Evolutionary conservation across 352 stramenopile genomes (phyloP).

Genomic region (Phytopythium litorale): DNA sequence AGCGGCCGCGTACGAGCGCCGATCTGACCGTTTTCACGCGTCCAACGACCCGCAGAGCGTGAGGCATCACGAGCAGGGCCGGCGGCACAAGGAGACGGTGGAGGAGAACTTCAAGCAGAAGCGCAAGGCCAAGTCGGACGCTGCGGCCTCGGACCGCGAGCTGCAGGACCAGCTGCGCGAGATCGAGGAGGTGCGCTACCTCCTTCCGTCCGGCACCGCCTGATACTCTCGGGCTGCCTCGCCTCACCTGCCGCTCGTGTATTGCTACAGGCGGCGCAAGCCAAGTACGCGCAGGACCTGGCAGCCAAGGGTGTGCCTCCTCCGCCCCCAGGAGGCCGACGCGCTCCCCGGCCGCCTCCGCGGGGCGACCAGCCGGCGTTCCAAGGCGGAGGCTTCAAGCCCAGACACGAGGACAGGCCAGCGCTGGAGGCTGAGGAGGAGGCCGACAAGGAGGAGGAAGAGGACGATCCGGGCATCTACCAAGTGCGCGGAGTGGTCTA

Average conservation of each 20-base stretch:
- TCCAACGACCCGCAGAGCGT: slow-evolving; percentile 42
- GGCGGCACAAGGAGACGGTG: slow-evolving; percentile 71
- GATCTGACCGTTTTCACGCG: neutral
- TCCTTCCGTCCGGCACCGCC: neutral
- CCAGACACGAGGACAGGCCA: neutral
- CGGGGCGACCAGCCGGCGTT: neutral
- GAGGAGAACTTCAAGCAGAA: slow-evolving; percentile 69
- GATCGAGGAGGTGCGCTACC: slow-evolving; percentile 48
- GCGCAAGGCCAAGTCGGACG: slow-evolving; percentile 65
- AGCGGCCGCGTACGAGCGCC: neutral
- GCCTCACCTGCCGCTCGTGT: neutral
- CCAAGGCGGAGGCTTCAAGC: neutral
- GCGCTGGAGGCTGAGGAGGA: slow-evolving; percentile 4
- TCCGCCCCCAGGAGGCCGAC: slow-evolving; percentile 7
- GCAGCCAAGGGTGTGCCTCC: slow-evolving; percentile 25
- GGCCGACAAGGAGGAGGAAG: slow-evolving; percentile 28
- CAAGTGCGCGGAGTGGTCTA: slow-evolving; percentile 64
- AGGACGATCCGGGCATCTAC: slow-evolving; percentile 75
- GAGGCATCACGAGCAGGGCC: slow-evolving; percentile 77
- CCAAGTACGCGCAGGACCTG: slow-evolving; percentile 59
- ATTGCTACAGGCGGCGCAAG: slow-evolving; percentile 33
- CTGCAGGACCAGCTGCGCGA: slow-evolving; percentile 61
- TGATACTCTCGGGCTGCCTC: neutral
- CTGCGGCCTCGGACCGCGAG: slow-evolving; percentile 47
- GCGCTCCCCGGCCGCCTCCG: neutral